phyloP scores from a whole-genome alignment of 2,329 filamentous ascomycete species.

The Trichoderma semiorbis region DNA sequence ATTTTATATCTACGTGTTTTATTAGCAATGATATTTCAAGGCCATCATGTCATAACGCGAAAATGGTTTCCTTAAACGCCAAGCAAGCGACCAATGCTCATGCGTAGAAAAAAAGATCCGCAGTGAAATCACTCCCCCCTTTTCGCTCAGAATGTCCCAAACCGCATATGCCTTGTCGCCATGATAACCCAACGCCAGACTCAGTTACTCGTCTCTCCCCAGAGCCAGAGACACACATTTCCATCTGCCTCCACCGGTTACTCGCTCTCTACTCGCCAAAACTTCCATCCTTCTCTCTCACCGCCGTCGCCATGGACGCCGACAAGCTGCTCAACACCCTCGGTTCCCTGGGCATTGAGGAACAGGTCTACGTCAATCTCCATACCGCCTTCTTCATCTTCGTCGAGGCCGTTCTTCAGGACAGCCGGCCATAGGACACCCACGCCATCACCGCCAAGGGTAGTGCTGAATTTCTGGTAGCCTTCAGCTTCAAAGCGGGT shows the following conservation, averaged over 20 bases:
- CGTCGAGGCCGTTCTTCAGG: slow-evolving; percentile 76
- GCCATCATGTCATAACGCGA: background rate
- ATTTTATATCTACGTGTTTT: background rate
- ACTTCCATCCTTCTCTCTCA: slow-evolving; percentile 79
- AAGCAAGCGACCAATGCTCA: slow-evolving; percentile 8
- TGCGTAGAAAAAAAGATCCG: background rate
- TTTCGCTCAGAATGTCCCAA: background rate
- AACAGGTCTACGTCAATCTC: slow-evolving; percentile 88
- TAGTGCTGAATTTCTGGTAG: slow-evolving; percentile 83
- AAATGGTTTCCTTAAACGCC: slow-evolving; percentile 6
- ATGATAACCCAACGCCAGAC: background rate
- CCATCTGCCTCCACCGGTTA: slow-evolving; percentile 19
- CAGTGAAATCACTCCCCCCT: background rate
- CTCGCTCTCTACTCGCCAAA: slow-evolving; percentile 65
- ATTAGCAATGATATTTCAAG: background rate
- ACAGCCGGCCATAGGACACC: slow-evolving; percentile 93
- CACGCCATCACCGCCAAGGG: slow-evolving; percentile 87
- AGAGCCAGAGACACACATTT: background rate
- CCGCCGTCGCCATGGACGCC: slow-evolving; percentile 69
- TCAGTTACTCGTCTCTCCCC: background rate
- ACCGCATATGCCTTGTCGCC: background rate
- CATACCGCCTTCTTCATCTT: slow-evolving; percentile 75
- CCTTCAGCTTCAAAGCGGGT: slow-evolving; percentile 64
- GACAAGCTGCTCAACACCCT: slow-evolving; percentile 83
- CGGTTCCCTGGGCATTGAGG: slow-evolving; percentile 75